Percentiles rank a stretch among this genome's conserved stretches.
phyloP scores from a whole-genome alignment of 768 basidiomycete species.

The Cyclocybe aegerita region DNA sequence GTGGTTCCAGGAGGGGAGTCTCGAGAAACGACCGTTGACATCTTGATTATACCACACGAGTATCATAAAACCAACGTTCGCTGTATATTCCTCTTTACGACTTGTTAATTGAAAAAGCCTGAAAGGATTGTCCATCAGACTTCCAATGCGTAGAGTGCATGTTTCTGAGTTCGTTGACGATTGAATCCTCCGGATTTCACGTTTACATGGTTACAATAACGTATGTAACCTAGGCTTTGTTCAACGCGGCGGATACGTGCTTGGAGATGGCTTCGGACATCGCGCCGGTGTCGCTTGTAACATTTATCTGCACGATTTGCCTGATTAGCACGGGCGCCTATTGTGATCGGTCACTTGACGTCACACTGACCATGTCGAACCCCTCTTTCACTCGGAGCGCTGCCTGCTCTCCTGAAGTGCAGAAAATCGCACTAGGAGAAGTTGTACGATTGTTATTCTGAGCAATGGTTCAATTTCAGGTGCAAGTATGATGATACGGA shows the following conservation, averaged over 20 bases:
- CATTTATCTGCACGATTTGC: slow-evolving; percentile 41
- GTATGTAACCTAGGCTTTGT: background rate
- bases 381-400: slow-evolving; percentile 23
- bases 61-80: too few species aligned
- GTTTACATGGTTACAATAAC: too few species aligned
- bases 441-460: background rate
- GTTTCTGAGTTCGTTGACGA: too few species aligned
- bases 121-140: too few species aligned
- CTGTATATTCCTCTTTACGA: too few species aligned
- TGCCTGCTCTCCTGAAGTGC: slow-evolving; percentile 25
- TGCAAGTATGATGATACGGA: slow-evolving; percentile 19
- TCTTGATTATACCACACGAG: too few species aligned
- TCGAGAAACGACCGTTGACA: too few species aligned
- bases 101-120: too few species aligned
- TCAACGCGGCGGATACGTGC: slow-evolving; percentile 22
- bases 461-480: background rate
- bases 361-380: slow-evolving; percentile 26
- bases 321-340: background rate
- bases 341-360: background rate
- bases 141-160: too few species aligned
- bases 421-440: slow-evolving; percentile 23
- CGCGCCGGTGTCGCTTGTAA: slow-evolving; percentile 42
- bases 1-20: too few species aligned
- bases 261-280: slow-evolving; percentile 34
- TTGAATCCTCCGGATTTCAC: too few species aligned